phyloP scores from a whole-genome alignment of 129 eudicot genomes.

The Deinandra increscens region DNA sequence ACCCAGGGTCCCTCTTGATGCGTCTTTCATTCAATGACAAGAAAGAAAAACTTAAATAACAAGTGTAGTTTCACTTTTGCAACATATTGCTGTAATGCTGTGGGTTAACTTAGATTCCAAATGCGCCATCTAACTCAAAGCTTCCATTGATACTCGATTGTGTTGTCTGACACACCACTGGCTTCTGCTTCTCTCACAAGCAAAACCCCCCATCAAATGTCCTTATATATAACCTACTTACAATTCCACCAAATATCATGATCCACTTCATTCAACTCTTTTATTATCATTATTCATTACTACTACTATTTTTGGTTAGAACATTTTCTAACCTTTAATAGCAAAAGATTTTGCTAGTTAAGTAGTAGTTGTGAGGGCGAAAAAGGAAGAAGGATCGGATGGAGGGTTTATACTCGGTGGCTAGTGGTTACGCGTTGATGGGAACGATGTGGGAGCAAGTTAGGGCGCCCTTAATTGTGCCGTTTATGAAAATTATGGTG shows the following conservation, averaged over 20 bases:
- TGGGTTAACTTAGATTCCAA: conserved; percentile 32
- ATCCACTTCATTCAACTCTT: background rate
- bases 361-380: background rate
- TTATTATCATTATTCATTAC: background rate
- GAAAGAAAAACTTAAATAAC: conserved; percentile 32
- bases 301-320: background rate
- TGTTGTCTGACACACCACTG: conserved; percentile 37
- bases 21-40: background rate
- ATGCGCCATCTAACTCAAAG: conserved; percentile 24
- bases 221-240: conserved; percentile 22
- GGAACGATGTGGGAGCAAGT: conserved; percentile 52
- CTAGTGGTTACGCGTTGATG: conserved; percentile 32
- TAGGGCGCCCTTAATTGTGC: conserved; percentile 64
- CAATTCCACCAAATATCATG: conserved; percentile 1
- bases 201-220: conserved; percentile 29
- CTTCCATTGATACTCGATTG: conserved; percentile 35
- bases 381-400: conserved; percentile 26
- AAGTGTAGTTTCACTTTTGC: conserved; percentile 36
- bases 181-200: conserved; percentile 50
- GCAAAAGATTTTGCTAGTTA: background rate
- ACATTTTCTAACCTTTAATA: background rate
- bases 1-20: conserved; percentile 13
- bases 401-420: conserved; percentile 26
- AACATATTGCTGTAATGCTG: conserved; percentile 14
- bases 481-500: conserved; percentile 56